These are phyloP conservation scores for Neofusicoccum umdonicola DNA, from an alignment of 2,329 filamentous ascomycete species.

Conservation along the genomic window DNA sequence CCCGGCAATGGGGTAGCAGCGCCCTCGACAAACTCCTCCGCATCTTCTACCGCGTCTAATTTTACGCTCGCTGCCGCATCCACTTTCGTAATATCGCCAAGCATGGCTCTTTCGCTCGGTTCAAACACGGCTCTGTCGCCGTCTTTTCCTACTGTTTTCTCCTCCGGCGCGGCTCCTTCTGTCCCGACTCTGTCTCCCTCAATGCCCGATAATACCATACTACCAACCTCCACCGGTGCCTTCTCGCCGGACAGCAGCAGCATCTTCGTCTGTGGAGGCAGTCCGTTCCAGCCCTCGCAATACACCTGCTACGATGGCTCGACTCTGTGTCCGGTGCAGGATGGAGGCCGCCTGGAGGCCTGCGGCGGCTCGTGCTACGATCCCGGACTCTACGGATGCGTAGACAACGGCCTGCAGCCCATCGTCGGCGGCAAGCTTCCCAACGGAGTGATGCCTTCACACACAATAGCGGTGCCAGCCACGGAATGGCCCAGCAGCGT, in stretches of 20 bases:
- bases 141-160: background rate
- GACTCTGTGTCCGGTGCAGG: constrained; percentile 1
- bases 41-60: background rate
- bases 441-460: background rate
- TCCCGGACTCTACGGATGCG: constrained; percentile 9
- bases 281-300: background rate
- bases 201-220: background rate
- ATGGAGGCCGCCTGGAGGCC: background rate
- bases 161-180: background rate
- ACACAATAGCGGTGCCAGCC: background rate
- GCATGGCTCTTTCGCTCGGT: constrained; percentile 4
- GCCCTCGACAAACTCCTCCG: background rate
- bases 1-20: constrained; percentile 2
- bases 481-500: background rate
- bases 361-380: constrained; percentile 12
- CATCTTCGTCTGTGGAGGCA: constrained; percentile 4
- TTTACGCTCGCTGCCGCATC: background rate
- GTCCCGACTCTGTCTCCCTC: background rate
- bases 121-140: background rate
- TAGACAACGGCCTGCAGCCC: background rate
- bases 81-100: background rate
- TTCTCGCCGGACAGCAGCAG: constrained; percentile 4
- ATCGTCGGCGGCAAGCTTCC: constrained; percentile 1
- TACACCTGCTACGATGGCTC: constrained; percentile 14
- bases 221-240: background rate